Percentiles rank a stretch among this genome's conserved stretches.
Conservation (phyloP, 495 filamentous ascomycete species). For the Terfezia claveryi region DNA sequence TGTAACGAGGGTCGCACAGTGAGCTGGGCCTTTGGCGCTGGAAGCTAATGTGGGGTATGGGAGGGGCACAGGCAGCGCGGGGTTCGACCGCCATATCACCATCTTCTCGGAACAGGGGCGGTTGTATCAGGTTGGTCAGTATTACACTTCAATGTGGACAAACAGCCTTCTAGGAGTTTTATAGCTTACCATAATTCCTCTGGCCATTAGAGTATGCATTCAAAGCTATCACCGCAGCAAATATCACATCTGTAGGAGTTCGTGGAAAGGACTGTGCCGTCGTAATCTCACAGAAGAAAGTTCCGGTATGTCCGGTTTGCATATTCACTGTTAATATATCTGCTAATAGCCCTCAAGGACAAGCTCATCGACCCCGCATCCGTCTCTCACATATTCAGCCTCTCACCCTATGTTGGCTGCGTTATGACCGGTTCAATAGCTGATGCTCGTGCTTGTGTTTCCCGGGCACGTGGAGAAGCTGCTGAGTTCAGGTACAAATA, state of each 20-base stretch:
- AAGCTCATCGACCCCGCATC: conserved; percentile 96
- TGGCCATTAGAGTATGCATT: conserved; percentile 78
- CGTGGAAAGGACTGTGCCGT: conserved; percentile 93
- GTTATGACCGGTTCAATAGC: conserved; percentile 98
- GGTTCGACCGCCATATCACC: conserved; percentile 95
- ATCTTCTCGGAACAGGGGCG: conserved; percentile 98
- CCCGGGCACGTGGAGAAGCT: conserved; percentile 81
- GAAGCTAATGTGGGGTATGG: background rate
- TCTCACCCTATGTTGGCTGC: conserved; percentile 88
- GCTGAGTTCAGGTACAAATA: conserved; percentile 96
- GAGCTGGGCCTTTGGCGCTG: too few species aligned
- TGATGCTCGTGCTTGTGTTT: conserved; percentile 78
- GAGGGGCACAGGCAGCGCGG: conserved; percentile 54
- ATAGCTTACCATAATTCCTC: conserved; percentile 5
- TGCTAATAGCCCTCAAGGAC: conserved; percentile 34
- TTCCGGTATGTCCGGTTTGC: conserved; percentile 47
- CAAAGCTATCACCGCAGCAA: conserved; percentile 97
- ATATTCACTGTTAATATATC: too few species aligned
- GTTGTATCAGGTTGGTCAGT: conserved; percentile 97
- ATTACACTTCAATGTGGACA: background rate
- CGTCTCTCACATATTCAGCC: conserved; percentile 88
- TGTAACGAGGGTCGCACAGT: too few species aligned
- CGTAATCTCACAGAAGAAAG: conserved; percentile 96
- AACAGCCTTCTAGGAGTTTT: background rate
- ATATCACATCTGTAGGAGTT: conserved; percentile 92